Conservation (phyloP, 2,329 filamentous ascomycete species). For the Lecanicillium sp. region DNA sequence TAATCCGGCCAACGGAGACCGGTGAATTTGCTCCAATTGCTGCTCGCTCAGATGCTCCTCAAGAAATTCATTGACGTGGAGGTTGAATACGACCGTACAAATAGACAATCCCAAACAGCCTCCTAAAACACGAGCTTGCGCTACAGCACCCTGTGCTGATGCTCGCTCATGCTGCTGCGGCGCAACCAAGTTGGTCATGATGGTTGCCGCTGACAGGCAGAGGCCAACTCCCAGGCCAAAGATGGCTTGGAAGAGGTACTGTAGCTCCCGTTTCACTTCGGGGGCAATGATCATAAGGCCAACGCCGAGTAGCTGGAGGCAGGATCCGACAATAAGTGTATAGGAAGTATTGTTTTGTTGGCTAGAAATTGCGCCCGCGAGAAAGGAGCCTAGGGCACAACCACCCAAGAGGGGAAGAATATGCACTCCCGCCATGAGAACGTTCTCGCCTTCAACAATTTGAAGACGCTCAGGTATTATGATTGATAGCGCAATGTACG, state of each 20-base stretch:
- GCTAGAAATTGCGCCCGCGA: slow-evolving; percentile 45
- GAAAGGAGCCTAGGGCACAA: slow-evolving; percentile 48
- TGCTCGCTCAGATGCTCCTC: slow-evolving; percentile 23
- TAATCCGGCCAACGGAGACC: slow-evolving; percentile 32
- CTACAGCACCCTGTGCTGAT: slow-evolving; percentile 51
- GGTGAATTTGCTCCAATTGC: slow-evolving; percentile 35
- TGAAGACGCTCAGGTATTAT: slow-evolving; percentile 54
- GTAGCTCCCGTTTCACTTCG: slow-evolving; percentile 24
- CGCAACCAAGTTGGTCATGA: slow-evolving; percentile 47
- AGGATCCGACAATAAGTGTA: slow-evolving; percentile 40
- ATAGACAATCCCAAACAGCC: slow-evolving; percentile 51
- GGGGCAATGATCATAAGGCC: slow-evolving; percentile 40
- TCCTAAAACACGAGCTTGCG: slow-evolving; percentile 52
- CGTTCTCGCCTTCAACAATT: slow-evolving; percentile 45
- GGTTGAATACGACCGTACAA: slow-evolving; percentile 52
- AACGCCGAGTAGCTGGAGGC: slow-evolving; percentile 44
- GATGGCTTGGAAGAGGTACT: slow-evolving; percentile 48
- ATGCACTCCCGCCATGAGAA: slow-evolving; percentile 48
- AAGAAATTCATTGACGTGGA: slow-evolving; percentile 30
- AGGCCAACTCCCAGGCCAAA: slow-evolving; percentile 54
- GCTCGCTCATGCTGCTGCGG: slow-evolving; percentile 42
- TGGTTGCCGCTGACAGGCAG: slow-evolving; percentile 48
- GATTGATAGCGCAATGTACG: slow-evolving; percentile 51
- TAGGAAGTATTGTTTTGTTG: slow-evolving; percentile 45
- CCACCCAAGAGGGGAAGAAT: slow-evolving; percentile 51